phyloP scores from a whole-genome alignment of 1,284 basidiomycete genomes.

The Ganoderma resinaceum region DNA sequence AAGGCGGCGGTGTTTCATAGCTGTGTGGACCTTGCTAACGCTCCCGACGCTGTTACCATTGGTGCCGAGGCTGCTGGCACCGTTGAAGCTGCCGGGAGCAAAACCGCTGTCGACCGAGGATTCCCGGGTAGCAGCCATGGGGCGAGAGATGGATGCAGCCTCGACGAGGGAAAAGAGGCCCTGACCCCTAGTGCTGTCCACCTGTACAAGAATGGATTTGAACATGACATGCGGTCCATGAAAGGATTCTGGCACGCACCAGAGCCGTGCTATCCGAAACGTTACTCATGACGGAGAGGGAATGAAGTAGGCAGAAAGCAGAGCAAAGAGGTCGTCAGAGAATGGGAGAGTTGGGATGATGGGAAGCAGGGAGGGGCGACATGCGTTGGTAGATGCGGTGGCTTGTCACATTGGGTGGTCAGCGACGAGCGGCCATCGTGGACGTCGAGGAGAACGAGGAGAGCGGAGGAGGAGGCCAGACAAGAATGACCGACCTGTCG shows the following conservation, averaged over 20 bases:
- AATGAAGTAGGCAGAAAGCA: conserved; percentile 15
- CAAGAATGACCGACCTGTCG: conserved; percentile 16
- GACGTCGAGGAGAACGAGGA: conserved; percentile 25
- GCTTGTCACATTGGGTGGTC: conserved; percentile 26
- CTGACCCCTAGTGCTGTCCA: conserved; percentile 29
- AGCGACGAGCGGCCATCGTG: conserved; percentile 29
- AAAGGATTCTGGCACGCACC: conserved; percentile 14
- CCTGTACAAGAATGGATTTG: conserved; percentile 17
- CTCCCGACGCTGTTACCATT: conserved; percentile 29
- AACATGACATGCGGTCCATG: background rate
- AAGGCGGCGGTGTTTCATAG: conserved; percentile 63
- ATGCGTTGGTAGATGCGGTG: conserved; percentile 18
- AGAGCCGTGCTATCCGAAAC: conserved; percentile 18
- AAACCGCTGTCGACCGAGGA: conserved; percentile 34
- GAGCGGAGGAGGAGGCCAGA: conserved; percentile 15
- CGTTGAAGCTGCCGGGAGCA: conserved; percentile 40
- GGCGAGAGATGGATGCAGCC: conserved; percentile 57
- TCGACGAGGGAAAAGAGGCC: conserved; percentile 74
- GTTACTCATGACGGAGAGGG: conserved; percentile 20
- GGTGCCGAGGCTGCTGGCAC: conserved; percentile 39
- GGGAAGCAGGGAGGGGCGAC: conserved; percentile 16
- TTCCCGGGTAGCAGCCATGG: conserved; percentile 48
- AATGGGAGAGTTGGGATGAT: conserved; percentile 11
- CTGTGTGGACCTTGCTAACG: conserved; percentile 39
- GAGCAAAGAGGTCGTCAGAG: conserved; percentile 17